Percentiles rank a stretch among this genome's conserved stretches.
These are phyloP conservation scores for Pugionium dolabratum DNA, from an alignment of 345 rosid species.

Conservation along the genomic window DNA sequence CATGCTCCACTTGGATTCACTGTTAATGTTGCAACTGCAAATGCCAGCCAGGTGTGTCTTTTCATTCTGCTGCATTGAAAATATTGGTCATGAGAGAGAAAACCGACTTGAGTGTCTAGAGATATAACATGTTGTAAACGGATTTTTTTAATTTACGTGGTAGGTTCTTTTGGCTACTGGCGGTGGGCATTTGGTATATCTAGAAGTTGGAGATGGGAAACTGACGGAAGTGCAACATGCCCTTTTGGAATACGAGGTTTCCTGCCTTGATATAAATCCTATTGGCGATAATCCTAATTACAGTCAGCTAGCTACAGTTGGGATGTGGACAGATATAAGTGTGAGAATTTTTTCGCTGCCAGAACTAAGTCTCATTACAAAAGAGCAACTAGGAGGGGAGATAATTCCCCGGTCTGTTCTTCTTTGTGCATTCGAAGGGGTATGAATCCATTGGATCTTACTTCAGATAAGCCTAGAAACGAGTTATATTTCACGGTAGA, in stretches of 20 bases:
- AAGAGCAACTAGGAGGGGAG: constrained; percentile 94
- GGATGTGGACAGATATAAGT: constrained; percentile 99
- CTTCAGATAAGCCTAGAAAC: constrained; percentile 21
- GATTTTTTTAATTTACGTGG: constrained; percentile 10
- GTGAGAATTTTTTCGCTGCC: constrained; percentile 89
- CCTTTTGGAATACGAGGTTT: constrained; percentile 80
- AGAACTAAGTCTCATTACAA: constrained; percentile 78
- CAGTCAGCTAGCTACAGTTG: constrained; percentile 94
- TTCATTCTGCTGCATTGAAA: background rate
- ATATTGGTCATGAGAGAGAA: background rate
- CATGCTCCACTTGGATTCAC: constrained; percentile 76
- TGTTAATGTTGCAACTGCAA: constrained; percentile 93
- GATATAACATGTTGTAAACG: background rate
- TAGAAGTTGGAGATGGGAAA: constrained; percentile 87
- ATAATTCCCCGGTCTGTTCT: constrained; percentile 96
- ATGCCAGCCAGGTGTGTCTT: constrained; percentile 83
- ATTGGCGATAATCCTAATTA: constrained; percentile 73
- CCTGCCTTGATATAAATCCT: constrained; percentile 96
- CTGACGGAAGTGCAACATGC: constrained; percentile 70
- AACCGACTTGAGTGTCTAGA: constrained; percentile 8
- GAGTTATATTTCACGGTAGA: background rate
- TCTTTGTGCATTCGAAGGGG: constrained; percentile 97
- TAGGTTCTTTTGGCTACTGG: constrained; percentile 98
- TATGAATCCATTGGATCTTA: constrained; percentile 40
- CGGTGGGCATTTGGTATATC: constrained; percentile 89